Base-by-base conservation (phyloP, 305 asterid species). In the Vinca major region DNA sequence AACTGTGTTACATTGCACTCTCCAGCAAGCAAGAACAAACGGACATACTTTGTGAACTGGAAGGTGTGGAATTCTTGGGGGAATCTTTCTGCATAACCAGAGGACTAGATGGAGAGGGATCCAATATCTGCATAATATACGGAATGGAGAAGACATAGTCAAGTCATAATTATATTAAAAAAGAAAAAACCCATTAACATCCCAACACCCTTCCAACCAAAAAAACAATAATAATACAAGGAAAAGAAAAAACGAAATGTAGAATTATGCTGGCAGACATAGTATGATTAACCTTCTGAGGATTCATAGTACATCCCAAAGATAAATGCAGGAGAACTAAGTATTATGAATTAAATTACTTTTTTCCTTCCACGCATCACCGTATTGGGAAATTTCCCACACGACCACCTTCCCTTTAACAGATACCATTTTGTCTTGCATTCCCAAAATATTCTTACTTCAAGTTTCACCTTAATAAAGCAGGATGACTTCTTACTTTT, bases 61-160 rank as follows among this genome's bases (percentile, higher is more conserved):
- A 80, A 67, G 88, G 70, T 63, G 91, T 78, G 47, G 88, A 82
- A 36, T 79, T 80, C 69, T 70, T 79, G 19, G 81, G 79, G 69
- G 86, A 76, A 66, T 79, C 84, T 82, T 83, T 86, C 77, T 58
- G 80, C 14, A 57, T 58, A 67, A 77, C 75, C 77, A 63, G 53
- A 70, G 87, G 72, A 77, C 77, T 79, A 60, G 82, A 71, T 63
- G 83, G 78, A 74, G 85, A 78, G 21, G 82, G 73, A 73, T 87
- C 89, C 82, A 80, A 71, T 60, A 76, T 77, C 99, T 93, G 86
- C 72, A 63, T 66, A 71, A 65, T 9, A 47, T 45, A 68, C 55
- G 65, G 55, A 66, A 69, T 62, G 69, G 65, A 68, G 79, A 74
- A 73, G 12, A 44, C 65, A 74, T 56, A 17, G 68, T 71, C 49